Evolutionary conservation across 2,329 filamentous ascomycete species (phyloP).

Genomic region (Didymella pomorum): DNA sequence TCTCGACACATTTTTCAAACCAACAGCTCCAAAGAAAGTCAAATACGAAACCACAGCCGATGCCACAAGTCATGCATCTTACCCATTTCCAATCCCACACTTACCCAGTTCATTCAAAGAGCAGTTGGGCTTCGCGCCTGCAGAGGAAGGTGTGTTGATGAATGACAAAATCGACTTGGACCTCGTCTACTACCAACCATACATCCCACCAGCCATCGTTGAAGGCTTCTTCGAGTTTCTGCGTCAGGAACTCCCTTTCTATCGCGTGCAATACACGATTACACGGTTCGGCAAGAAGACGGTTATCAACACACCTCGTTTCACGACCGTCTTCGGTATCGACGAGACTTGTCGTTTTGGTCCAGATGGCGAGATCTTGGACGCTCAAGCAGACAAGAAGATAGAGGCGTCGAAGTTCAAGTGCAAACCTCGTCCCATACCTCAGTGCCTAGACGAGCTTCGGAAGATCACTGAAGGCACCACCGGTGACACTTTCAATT

Average conservation of each 20-base stretch:
- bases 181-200: slow-evolving; percentile 78
- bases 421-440: slow-evolving; percentile 73
- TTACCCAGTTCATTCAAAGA: slow-evolving; percentile 56
- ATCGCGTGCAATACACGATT: slow-evolving; percentile 77
- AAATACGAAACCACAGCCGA: slow-evolving; percentile 43
- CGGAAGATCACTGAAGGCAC: slow-evolving; percentile 69
- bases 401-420: slow-evolving; percentile 61
- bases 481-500: slow-evolving; percentile 75
- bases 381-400: slow-evolving; percentile 54
- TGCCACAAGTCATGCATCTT: slow-evolving; percentile 58
- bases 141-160: slow-evolving; percentile 63
- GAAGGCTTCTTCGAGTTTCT: slow-evolving; percentile 74
- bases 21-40: slow-evolving; percentile 52
- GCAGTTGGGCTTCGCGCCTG: slow-evolving; percentile 57
- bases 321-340: slow-evolving; percentile 67
- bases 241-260: slow-evolving; percentile 75
- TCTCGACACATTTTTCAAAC: slow-evolving; percentile 73
- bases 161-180: slow-evolving; percentile 75
- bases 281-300: slow-evolving; percentile 70
- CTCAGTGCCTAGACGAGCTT: slow-evolving; percentile 71
- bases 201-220: slow-evolving; percentile 66
- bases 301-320: slow-evolving; percentile 68
- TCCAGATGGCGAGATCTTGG: slow-evolving; percentile 45
- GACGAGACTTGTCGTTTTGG: slow-evolving; percentile 70
- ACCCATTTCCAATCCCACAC: slow-evolving; percentile 61